These are phyloP conservation scores for Populus deltoides DNA, from an alignment of 345 rosid genomes.

Conservation along the genomic window DNA sequence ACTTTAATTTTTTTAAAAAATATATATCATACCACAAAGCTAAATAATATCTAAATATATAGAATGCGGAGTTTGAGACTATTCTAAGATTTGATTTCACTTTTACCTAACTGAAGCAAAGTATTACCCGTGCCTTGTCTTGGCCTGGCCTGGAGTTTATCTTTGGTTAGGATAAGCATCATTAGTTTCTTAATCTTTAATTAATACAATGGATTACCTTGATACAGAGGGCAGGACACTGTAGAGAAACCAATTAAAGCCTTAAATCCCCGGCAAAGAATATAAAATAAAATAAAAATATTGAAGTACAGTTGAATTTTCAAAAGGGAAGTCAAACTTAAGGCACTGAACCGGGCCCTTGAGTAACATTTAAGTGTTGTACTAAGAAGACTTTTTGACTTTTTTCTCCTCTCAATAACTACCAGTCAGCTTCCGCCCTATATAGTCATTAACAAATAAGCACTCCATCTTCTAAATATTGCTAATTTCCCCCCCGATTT, in stretches of 20 bases:
- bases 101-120: slow-evolving; percentile 2
- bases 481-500: neutral
- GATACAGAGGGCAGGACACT: neutral
- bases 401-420: neutral
- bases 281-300: neutral
- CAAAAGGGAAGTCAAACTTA: neutral
- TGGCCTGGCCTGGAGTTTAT: neutral
- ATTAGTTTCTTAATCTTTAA: neutral
- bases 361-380: neutral
- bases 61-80: neutral
- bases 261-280: neutral
- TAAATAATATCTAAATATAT: no score
- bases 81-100: neutral
- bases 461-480: neutral
- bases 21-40: no score
- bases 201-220: no score
- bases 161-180: neutral
- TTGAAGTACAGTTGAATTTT: neutral
- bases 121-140: neutral
- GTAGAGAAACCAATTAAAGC: neutral
- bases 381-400: neutral
- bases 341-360: neutral
- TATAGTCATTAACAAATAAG: neutral
- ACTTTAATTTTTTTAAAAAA: no score
- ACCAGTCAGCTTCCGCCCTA: neutral